Percentiles rank a stretch among this genome's conserved stretches.
phyloP scores from a whole-genome alignment of 2,329 filamentous ascomycete species.

The Sarocladiaceae sp. region DNA sequence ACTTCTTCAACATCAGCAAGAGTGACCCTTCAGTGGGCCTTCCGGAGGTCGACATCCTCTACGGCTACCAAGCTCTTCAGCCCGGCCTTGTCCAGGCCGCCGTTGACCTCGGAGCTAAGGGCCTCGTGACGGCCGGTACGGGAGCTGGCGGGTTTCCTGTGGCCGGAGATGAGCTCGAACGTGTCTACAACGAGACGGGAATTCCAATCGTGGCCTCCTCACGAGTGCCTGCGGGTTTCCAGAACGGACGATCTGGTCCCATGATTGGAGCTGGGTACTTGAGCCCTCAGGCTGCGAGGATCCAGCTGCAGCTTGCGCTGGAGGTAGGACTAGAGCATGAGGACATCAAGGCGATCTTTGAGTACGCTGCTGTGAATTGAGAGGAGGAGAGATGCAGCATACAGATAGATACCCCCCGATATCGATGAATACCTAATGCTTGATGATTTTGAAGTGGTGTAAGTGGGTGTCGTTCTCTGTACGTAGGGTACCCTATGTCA shows the following conservation, averaged over 20 bases:
- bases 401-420: no score
- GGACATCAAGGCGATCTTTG: slow-evolving; percentile 22
- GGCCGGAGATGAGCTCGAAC: slow-evolving; percentile 33
- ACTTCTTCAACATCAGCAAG: slow-evolving; percentile 32
- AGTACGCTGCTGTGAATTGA: slow-evolving; percentile 11
- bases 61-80: slow-evolving; percentile 48
- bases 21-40: slow-evolving; percentile 25
- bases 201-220: slow-evolving; percentile 44
- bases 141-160: slow-evolving; percentile 45
- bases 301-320: slow-evolving; percentile 41
- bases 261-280: slow-evolving; percentile 41
- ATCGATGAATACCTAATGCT: no score
- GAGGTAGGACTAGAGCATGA: slow-evolving; percentile 21
- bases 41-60: slow-evolving; percentile 51
- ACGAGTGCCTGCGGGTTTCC: slow-evolving; percentile 32
- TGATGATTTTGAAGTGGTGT: no score
- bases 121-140: slow-evolving; percentile 49
- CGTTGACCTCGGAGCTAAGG: slow-evolving; percentile 42
- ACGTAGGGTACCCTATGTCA: no score
- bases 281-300: slow-evolving; percentile 49
- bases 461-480: no score
- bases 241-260: slow-evolving; percentile 42
- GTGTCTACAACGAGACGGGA: slow-evolving; percentile 35
- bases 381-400: no score
- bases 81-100: slow-evolving; percentile 41